Evolutionary conservation across 306 rosid species (phyloP).

Genomic region (Cucumis cinereus): DNA sequence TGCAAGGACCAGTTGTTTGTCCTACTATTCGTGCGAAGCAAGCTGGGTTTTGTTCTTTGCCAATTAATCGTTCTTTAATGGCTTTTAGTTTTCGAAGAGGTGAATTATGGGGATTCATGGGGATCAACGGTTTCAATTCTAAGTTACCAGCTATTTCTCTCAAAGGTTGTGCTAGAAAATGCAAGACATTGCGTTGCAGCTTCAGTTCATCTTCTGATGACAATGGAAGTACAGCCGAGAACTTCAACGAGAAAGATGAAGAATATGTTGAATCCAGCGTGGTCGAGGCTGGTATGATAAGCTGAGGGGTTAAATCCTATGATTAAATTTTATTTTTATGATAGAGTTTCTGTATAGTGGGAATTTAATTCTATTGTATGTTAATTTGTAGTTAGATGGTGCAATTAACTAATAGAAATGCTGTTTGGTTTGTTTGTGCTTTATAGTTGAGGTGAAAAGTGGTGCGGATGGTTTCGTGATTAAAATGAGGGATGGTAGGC

Average conservation of each 20-base stretch:
- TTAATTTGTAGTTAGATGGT: not conserved
- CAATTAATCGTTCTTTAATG: conserved; percentile 35
- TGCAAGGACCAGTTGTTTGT: conserved; percentile 81
- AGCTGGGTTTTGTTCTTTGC: conserved; percentile 37
- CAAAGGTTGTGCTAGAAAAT: conserved; percentile 23
- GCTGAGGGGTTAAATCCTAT: not conserved
- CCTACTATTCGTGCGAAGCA: conserved; percentile 60
- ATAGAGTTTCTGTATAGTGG: not conserved
- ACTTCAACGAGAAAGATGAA: conserved; percentile 73
- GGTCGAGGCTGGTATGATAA: conserved; percentile 80
- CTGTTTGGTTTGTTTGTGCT: conserved; percentile 13
- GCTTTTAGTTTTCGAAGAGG: conserved; percentile 37
- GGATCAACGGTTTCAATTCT: conserved; percentile 21
- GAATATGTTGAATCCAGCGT: conserved; percentile 82
- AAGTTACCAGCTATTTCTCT: conserved; percentile 28
- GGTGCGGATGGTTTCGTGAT: conserved; percentile 86
- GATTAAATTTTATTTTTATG: not conserved
- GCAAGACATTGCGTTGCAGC: conserved; percentile 45
- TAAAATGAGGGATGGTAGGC: conserved; percentile 96
- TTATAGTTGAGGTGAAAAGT: conserved; percentile 95
- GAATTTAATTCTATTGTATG: not conserved
- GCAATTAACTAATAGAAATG: conserved; percentile 1
- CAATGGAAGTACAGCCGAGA: conserved; percentile 72
- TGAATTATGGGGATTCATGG: conserved; percentile 51
- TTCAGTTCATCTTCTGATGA: conserved; percentile 63